Percentiles rank a stretch among this genome's conserved stretches.
phyloP scores from a whole-genome alignment of 179 eudicot species.

The Vitellaria paradoxa region DNA sequence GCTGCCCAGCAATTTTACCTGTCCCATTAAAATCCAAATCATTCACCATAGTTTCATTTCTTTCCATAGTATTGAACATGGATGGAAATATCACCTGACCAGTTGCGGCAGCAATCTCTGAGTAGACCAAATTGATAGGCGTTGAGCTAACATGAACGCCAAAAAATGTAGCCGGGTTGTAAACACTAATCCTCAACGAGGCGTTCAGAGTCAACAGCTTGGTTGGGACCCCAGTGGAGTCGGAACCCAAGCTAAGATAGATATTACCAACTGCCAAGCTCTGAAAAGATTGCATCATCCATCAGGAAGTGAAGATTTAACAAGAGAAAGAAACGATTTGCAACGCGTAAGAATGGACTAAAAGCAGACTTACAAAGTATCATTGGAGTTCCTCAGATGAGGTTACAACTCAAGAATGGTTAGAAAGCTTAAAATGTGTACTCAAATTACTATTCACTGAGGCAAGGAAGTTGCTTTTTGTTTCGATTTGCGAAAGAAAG shows the following conservation, averaged over 20 bases:
- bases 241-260: conserved; percentile 65
- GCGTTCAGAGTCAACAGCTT: conserved; percentile 67
- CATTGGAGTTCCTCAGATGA: not conserved
- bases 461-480: too few species aligned
- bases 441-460: too few species aligned
- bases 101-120: conserved; percentile 66
- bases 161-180: conserved; percentile 90
- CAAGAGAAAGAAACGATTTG: not conserved
- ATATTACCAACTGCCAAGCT: conserved; percentile 60
- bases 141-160: conserved; percentile 80
- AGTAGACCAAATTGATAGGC: conserved; percentile 68
- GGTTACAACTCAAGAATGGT: too few species aligned
- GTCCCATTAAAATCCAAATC: not conserved
- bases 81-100: conserved; percentile 58
- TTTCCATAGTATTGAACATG: not conserved
- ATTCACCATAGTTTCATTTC: not conserved
- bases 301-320: not conserved
- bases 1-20: not conserved
- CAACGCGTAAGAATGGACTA: not conserved
- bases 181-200: conserved; percentile 54
- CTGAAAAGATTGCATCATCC: conserved; percentile 37
- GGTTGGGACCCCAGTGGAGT: conserved; percentile 76
- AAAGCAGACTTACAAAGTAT: not conserved
- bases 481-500: too few species aligned
- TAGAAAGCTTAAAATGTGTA: too few species aligned